These are phyloP conservation scores for Eimeria falciformis DNA, from an alignment of 169 alveolate species.

Conservation along the genomic window DNA sequence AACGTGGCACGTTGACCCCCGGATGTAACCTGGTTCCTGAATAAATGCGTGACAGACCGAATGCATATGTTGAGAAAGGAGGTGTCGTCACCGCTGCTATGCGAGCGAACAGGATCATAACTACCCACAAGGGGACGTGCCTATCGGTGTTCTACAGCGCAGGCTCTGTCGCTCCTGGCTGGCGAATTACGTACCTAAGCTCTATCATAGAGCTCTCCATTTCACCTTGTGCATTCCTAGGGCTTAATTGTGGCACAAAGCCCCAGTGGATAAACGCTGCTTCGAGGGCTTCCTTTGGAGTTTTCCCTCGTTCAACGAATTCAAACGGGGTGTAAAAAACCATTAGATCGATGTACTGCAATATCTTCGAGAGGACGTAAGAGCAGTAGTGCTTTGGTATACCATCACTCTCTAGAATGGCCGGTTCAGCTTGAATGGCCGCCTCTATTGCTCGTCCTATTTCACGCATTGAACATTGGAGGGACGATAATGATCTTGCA, in stretches of 20 bases:
- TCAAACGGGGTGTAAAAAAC: background rate
- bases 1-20: no score
- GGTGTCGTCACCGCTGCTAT: no score
- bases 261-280: slow-evolving; percentile 45
- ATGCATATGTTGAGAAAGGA: no score
- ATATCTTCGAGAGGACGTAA: background rate
- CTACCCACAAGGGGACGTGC: no score
- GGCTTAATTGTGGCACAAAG: background rate
- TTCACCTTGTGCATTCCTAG: background rate
- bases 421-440: background rate
- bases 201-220: no score
- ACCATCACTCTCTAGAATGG: background rate
- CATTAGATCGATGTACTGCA: slow-evolving; percentile 44
- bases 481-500: background rate
- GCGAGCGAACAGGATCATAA: no score
- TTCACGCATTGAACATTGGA: background rate
- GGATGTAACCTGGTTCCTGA: no score
- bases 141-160: no score
- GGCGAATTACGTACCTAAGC: no score
- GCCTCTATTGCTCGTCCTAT: background rate
- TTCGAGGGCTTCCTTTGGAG: background rate
- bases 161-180: no score
- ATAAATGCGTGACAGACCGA: no score
- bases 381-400: slow-evolving; percentile 8
- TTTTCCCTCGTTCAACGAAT: background rate